phyloP scores from a whole-genome alignment of 495 filamentous ascomycete genomes.

The Trichocladium uniseriatum region DNA sequence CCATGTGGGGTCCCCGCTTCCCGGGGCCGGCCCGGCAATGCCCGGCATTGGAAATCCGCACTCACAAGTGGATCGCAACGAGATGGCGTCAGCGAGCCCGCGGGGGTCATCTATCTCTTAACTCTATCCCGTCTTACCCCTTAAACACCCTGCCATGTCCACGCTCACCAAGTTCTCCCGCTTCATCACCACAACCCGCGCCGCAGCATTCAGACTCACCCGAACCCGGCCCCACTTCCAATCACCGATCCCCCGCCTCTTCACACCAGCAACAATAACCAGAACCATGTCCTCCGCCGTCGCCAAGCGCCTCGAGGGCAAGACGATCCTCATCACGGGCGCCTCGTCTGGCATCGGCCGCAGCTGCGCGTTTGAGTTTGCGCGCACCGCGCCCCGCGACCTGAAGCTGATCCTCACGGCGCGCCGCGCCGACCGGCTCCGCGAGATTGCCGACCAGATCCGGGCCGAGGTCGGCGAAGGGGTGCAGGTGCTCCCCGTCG shows the following conservation, averaged over 20 bases:
- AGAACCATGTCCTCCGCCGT: conserved; percentile 63
- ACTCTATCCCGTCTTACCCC: background rate
- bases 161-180: background rate
- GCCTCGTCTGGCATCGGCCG: conserved; percentile 89
- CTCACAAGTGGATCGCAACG: background rate
- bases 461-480: conserved; percentile 68
- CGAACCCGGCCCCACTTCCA: background rate
- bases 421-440: conserved; percentile 66
- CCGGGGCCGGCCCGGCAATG: conserved; percentile 11
- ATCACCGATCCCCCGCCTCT: background rate
- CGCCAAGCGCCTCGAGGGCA: conserved; percentile 81
- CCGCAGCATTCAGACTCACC: too few species aligned
- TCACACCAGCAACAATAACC: conserved; percentile 3
- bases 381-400: conserved; percentile 64
- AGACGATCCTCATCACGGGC: conserved; percentile 87
- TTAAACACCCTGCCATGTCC: background rate
- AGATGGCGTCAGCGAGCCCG: conserved; percentile 9
- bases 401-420: conserved; percentile 85
- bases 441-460: conserved; percentile 70
- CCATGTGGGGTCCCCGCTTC: conserved; percentile 10
- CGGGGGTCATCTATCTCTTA: too few species aligned
- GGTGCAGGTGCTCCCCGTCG: conserved; percentile 70
- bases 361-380: conserved; percentile 83
- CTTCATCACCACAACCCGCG: background rate
- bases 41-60: background rate